A percentile compares a stretch with the other conserved stretches of the same genome.
Conservation (phyloP, 305 asterid genomes). For the Euphrasia arctica region DNA sequence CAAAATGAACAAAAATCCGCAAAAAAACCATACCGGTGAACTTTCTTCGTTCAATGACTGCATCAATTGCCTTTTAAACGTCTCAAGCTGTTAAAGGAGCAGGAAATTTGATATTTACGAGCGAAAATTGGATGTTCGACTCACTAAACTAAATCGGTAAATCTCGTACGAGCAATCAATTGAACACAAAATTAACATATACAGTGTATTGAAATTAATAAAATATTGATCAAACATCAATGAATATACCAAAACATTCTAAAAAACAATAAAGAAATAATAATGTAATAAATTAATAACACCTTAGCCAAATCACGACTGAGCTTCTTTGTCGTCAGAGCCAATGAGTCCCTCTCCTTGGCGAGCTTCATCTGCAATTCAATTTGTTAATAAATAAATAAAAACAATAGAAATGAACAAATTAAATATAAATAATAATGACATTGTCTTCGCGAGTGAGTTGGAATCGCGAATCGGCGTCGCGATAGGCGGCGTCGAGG, state of each 20-base stretch:
- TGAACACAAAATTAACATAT: no score
- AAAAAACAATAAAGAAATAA: no score
- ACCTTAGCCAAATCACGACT: conserved; percentile 93
- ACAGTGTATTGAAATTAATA: conserved; percentile 7
- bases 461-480: conserved; percentile 60
- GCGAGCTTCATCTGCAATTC: conserved; percentile 61
- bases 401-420: no score
- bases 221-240: background rate
- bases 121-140: background rate
- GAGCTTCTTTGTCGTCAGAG: conserved; percentile 62
- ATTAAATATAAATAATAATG: background rate
- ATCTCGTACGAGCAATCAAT: no score
- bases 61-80: conserved; percentile 90
- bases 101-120: conserved; percentile 15
- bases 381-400: conserved; percentile 2
- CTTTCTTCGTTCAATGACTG: conserved; percentile 81
- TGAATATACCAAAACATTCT: no score
- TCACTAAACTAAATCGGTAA: background rate
- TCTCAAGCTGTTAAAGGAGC: conserved; percentile 65
- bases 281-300: no score
- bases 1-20: background rate
- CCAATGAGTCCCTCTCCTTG: conserved; percentile 76
- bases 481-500: conserved; percentile 60
- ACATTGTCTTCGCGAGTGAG: conserved; percentile 78
- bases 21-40: conserved; percentile 53